A percentile compares a stretch with the other conserved stretches of the same genome.
Evolutionary conservation across 2,329 filamentous ascomycete genomes (phyloP).

Genomic region (Cercospora sp.): DNA sequence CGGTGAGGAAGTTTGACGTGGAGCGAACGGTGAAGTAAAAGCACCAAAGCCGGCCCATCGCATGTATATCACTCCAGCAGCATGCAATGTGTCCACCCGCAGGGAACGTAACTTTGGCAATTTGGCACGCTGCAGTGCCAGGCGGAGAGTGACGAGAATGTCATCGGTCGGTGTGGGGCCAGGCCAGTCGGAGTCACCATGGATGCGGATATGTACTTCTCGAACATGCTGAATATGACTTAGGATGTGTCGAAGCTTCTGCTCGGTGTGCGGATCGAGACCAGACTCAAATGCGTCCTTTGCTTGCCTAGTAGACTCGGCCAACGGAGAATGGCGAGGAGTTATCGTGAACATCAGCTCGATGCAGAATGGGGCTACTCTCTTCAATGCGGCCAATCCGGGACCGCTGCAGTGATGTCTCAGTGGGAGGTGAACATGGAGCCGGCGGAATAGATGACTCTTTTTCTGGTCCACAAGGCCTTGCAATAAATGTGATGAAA

Average conservation of each 20-base stretch:
- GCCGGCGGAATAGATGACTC: constrained; percentile 7
- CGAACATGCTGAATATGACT: constrained; percentile 2
- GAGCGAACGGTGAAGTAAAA: constrained; percentile 22
- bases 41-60: constrained; percentile 36
- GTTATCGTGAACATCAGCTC: constrained; percentile 8
- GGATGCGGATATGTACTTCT: constrained; percentile 29
- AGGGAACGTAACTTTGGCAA: constrained; percentile 28
- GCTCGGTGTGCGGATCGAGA: neutral
- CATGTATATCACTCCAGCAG: constrained; percentile 37
- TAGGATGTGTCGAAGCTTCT: constrained; percentile 22
- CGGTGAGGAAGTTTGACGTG: neutral
- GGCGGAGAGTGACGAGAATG: constrained; percentile 31
- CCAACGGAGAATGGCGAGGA: neutral
- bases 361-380: constrained; percentile 10
- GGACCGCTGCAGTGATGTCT: neutral
- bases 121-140: constrained; percentile 30
- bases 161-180: constrained; percentile 33
- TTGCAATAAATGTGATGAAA: constrained; percentile 16
- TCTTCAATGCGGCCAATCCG: constrained; percentile 3
- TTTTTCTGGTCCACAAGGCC: constrained; percentile 8
- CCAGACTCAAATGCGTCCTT: neutral
- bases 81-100: constrained; percentile 32
- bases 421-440: constrained; percentile 3
- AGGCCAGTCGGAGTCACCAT: constrained; percentile 35
- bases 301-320: neutral